Percentiles rank a stretch among this genome's conserved stretches.
These are phyloP conservation scores for Angomonas deanei DNA, from an alignment of 208 protist species.

Conservation along the genomic window DNA sequence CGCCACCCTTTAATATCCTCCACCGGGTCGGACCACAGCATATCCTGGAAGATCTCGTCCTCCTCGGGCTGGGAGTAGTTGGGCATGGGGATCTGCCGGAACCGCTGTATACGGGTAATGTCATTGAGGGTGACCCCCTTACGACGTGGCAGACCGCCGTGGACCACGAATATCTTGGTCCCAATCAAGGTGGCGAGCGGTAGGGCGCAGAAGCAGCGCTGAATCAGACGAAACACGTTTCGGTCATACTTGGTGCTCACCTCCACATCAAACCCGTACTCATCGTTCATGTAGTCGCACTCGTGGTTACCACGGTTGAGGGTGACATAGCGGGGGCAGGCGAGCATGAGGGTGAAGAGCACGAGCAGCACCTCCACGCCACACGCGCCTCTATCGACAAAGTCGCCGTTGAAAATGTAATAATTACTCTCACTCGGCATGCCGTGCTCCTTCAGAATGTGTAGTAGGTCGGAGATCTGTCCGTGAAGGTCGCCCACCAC, in stretches of 20 bases:
- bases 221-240: slow-evolving; percentile 82
- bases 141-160: slow-evolving; percentile 76
- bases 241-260: slow-evolving; percentile 97
- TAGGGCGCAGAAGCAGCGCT: slow-evolving; percentile 86
- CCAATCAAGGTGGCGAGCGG: slow-evolving; percentile 78
- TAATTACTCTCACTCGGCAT: slow-evolving; percentile 77
- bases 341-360: slow-evolving; percentile 94
- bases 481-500: slow-evolving; percentile 88
- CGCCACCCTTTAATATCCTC: slow-evolving; percentile 72
- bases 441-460: slow-evolving; percentile 76
- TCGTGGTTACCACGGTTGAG: slow-evolving; percentile 96
- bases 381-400: slow-evolving; percentile 96
- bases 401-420: slow-evolving; percentile 95
- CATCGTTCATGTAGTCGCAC: slow-evolving; percentile 91
- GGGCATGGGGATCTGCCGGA: slow-evolving; percentile 85
- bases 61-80: slow-evolving; percentile 85
- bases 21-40: slow-evolving; percentile 95
- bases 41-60: slow-evolving; percentile 94
- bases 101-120: slow-evolving; percentile 81
- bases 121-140: slow-evolving; percentile 75
- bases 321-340: slow-evolving; percentile 90
- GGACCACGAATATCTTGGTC: slow-evolving; percentile 79
- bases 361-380: slow-evolving; percentile 95
- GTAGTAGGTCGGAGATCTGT: slow-evolving; percentile 79
- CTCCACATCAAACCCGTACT: slow-evolving; percentile 99